Evolutionary conservation across 1,284 basidiomycete species (phyloP).

Genomic region (Leccinum huronense): DNA sequence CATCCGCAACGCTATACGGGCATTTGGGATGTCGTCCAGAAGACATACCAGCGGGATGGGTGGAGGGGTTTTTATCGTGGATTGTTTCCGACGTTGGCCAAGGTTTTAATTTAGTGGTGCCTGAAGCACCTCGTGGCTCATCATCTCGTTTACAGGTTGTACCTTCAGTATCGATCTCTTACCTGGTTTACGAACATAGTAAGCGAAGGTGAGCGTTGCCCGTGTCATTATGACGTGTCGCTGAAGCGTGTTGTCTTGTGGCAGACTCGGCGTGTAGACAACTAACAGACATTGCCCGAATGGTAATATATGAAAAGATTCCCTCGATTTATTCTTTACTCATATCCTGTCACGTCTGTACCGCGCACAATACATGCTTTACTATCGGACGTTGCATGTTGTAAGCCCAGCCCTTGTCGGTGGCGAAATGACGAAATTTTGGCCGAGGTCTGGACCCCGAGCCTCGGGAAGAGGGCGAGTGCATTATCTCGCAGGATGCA

Average conservation of each 20-base stretch:
- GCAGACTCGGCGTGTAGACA: slow-evolving; percentile 49
- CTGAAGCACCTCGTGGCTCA: slow-evolving; percentile 12
- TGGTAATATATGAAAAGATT: slow-evolving; percentile 29
- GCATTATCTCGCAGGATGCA: slow-evolving; percentile 49
- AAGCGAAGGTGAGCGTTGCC: slow-evolving; percentile 63
- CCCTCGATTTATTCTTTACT: slow-evolving; percentile 26
- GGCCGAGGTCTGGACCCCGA: slow-evolving; percentile 16
- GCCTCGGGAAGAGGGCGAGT: slow-evolving; percentile 45
- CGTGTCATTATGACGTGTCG: slow-evolving; percentile 4
- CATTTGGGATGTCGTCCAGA: slow-evolving; percentile 79
- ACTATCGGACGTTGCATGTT: slow-evolving; percentile 10
- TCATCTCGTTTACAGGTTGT: slow-evolving; percentile 60
- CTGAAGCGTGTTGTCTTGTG: slow-evolving; percentile 14
- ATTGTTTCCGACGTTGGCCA: slow-evolving; percentile 86
- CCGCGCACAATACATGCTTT: slow-evolving; percentile 26
- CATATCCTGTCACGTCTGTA: slow-evolving; percentile 33
- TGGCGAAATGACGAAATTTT: background rate
- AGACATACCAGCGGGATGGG: slow-evolving; percentile 85
- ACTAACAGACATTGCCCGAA: slow-evolving; percentile 12
- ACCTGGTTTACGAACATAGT: slow-evolving; percentile 84
- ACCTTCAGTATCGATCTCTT: slow-evolving; percentile 92
- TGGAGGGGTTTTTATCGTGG: slow-evolving; percentile 96
- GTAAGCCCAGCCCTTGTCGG: slow-evolving; percentile 8
- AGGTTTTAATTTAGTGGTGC: slow-evolving; percentile 46
- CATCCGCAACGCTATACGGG: slow-evolving; percentile 90